phyloP scores from a whole-genome alignment of 2,329 filamentous ascomycete species.

The Venturia asperata region DNA sequence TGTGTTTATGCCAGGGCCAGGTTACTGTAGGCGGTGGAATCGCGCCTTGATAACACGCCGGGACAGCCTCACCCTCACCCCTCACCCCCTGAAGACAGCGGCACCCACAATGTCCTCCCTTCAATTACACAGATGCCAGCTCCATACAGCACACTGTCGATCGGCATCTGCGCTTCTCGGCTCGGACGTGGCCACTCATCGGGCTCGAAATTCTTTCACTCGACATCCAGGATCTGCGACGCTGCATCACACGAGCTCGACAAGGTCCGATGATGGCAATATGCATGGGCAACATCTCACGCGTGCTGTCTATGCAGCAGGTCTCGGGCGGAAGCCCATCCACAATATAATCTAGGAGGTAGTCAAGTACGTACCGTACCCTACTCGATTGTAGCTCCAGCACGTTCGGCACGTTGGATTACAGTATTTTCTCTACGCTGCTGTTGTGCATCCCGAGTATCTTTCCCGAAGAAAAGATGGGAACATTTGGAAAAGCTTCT shows the following conservation, averaged over 20 bases:
- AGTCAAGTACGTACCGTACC: neutral
- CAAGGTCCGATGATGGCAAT: constrained; percentile 3
- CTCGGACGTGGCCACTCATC: neutral
- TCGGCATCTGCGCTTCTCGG: neutral
- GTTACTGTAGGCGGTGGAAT: neutral
- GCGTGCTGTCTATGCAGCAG: neutral
- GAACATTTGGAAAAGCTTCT: neutral
- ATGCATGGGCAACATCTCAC: constrained; percentile 1
- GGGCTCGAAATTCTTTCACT: neutral
- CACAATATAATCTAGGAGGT: neutral
- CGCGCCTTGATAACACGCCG: neutral
- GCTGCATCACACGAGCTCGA: neutral
- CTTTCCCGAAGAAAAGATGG: too few relatives aligned
- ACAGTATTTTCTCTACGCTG: too few relatives aligned
- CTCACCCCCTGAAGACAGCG: neutral
- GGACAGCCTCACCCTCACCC: too few relatives aligned
- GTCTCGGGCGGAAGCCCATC: neutral
- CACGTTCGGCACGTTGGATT: too few relatives aligned
- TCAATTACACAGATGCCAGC: neutral
- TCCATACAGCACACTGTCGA: neutral
- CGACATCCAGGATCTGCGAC: too few relatives aligned
- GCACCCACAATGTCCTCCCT: neutral
- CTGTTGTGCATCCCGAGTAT: too few relatives aligned
- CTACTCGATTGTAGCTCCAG: neutral
- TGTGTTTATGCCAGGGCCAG: neutral